Base-by-base conservation (phyloP, 2,329 filamentous ascomycete species). In the Fusarium sp. region DNA sequence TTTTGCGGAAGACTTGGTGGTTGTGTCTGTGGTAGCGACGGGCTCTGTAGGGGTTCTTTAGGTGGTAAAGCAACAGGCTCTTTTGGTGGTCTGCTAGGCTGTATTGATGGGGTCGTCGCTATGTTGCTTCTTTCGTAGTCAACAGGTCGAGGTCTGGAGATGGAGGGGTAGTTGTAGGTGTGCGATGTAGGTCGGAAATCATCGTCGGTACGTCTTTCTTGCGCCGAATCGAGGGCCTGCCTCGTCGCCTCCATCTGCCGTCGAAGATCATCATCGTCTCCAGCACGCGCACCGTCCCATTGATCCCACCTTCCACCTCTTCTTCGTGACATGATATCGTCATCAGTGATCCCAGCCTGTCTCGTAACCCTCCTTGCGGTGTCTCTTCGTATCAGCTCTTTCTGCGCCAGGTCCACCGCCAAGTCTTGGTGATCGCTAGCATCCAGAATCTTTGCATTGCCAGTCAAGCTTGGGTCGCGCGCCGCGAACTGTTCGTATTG, bases 331-430 rank as follows among this genome's bases (percentile, higher is more conserved):
- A 84, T 83, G 65, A 89, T 86, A 62, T 88, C 86, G 54, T 87
- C 84, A 48, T 84, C 83, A 0, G 84, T 81, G 3, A 88, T 81
- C 1, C 86, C 88, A 26, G 87, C 84, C 68, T 87, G 84, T 32
- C 86, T 83, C 26, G 84, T 87, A 13, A 84, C 85, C 67, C 82
- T 85, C 62, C 88, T 83, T 41, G 83, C 84, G 15, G 86, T 87
- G 71, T 92, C 89, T 68, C 93, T 84, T 41, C 91, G 84, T 56
- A 81, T 83, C 58, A 94, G 86, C 78, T 96, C 93, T 56, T 87
- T 86, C 65, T 90, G 89, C 1, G 93, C 93, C 30, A 96, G 78
- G 67, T 90, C 87, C 8, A 96, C 89, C 1, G 93, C 94, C 45
- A 96, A 80, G 13, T 94, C 90, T 65, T 89, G 86, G 65, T 96